phyloP scores from a whole-genome alignment of 202 grass and related monocot species.

The Setaria viridis region DNA sequence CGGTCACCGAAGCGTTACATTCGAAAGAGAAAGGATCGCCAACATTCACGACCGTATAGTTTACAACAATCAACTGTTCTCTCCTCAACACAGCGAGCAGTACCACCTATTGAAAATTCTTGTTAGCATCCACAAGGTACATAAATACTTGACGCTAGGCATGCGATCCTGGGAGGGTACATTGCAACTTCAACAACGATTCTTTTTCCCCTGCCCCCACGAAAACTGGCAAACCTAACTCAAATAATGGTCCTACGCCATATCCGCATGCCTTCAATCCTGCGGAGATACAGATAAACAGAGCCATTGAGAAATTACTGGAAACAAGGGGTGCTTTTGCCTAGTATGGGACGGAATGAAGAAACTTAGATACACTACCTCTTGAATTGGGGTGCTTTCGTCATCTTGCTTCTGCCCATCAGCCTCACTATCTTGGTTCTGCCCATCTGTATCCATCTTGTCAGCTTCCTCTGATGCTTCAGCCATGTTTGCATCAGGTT shows the following conservation, averaged over 20 bases:
- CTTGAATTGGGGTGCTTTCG: conserved; percentile 60
- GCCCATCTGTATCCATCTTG: conserved; percentile 73
- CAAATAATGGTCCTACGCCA: not conserved
- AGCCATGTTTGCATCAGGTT: conserved; percentile 65
- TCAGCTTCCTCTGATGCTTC: conserved; percentile 60
- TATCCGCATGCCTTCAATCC: conserved; percentile 47
- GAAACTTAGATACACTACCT: conserved; percentile 42
- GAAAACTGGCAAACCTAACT: conserved; percentile 22
- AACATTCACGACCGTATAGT: conserved; percentile 34
- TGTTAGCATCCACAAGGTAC: conserved; percentile 49
- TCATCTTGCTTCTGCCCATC: conserved; percentile 74
- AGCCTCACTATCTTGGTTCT: conserved; percentile 50
- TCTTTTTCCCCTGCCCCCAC: not conserved
- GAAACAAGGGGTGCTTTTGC: not conserved
- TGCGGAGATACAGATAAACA: not conserved
- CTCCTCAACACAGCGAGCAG: not conserved
- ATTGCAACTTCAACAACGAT: not conserved
- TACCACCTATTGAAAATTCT: conserved; percentile 23
- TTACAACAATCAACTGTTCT: conserved; percentile 41
- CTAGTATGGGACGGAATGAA: not conserved
- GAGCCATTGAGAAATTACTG: not conserved
- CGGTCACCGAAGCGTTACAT: not conserved
- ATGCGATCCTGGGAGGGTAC: not conserved
- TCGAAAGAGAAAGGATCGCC: not conserved
- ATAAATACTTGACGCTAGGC: conserved; percentile 18